Conservation (phyloP, 2,329 filamentous ascomycete species). For the Ceratocystiopsis brevicomis region DNA sequence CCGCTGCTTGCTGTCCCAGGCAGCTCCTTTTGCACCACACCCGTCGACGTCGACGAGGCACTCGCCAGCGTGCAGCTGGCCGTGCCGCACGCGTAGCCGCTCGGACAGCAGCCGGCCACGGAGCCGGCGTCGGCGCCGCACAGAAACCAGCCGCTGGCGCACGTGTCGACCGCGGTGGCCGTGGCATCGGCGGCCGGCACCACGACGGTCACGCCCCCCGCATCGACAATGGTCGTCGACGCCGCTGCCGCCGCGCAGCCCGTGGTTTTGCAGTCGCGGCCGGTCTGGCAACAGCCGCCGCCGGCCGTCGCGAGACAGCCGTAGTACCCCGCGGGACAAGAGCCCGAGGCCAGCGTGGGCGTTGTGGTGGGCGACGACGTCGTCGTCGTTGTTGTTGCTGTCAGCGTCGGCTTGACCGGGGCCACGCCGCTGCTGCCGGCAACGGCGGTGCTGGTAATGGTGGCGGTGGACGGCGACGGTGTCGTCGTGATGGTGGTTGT, state of each 20-base stretch:
- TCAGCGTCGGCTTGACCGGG: slow-evolving; percentile 28
- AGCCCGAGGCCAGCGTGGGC: slow-evolving; percentile 19
- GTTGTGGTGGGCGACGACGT: slow-evolving; percentile 6
- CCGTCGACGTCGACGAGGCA: slow-evolving; percentile 36
- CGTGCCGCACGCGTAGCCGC: slow-evolving; percentile 53
- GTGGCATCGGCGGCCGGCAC: slow-evolving; percentile 31
- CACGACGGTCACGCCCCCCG: slow-evolving; percentile 50
- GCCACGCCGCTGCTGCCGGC: slow-evolving; percentile 19
- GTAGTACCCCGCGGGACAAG: slow-evolving; percentile 83
- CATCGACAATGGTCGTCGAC: slow-evolving; percentile 40
- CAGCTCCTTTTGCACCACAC: slow-evolving; percentile 35
- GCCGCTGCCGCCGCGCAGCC: slow-evolving; percentile 46
- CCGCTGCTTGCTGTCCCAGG: slow-evolving; percentile 13
- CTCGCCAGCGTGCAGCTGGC: slow-evolving; percentile 47
- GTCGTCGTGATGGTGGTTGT: slow-evolving; percentile 21
- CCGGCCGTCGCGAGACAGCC: slow-evolving; percentile 71
- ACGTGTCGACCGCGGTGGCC: slow-evolving; percentile 25
- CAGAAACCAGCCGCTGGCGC: slow-evolving; percentile 67
- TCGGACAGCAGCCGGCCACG: slow-evolving; percentile 69
- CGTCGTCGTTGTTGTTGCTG: slow-evolving; percentile 11
- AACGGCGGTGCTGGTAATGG: slow-evolving; percentile 15
- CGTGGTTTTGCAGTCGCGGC: slow-evolving; percentile 63
- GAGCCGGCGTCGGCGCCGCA: slow-evolving; percentile 35
- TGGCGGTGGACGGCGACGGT: slow-evolving; percentile 8
- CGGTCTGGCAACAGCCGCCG: slow-evolving; percentile 71